Evolutionary conservation across 305 asterid genomes (phyloP).

Genomic region (Rubia tinctorum): DNA sequence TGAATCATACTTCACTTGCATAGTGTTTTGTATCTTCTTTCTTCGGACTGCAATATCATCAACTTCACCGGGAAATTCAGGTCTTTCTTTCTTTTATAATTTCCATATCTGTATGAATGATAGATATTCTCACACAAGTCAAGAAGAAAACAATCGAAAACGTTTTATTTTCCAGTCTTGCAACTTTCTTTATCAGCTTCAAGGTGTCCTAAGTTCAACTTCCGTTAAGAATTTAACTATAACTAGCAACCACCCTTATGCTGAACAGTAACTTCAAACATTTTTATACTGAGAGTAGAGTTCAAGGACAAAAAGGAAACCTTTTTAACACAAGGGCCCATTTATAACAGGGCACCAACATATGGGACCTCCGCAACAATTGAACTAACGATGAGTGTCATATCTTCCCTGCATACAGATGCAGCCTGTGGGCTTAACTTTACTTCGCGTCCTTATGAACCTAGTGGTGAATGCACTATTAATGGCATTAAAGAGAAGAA

Average conservation of each 20-base stretch:
- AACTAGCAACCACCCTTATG: too few relatives aligned
- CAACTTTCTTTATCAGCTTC: background rate
- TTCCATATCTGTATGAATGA: background rate
- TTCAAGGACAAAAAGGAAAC: too few relatives aligned
- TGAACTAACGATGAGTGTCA: background rate
- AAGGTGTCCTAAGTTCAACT: background rate
- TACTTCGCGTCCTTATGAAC: constrained; percentile 45
- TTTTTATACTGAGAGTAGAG: too few relatives aligned
- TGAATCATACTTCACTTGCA: constrained; percentile 7
- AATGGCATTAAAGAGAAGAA: constrained; percentile 24
- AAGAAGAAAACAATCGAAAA: background rate
- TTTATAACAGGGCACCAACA: background rate
- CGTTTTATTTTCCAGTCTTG: background rate
- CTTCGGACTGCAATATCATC: constrained; percentile 16
- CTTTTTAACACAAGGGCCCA: too few relatives aligned
- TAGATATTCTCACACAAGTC: background rate
- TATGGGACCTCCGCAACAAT: background rate
- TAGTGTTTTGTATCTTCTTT: constrained; percentile 7
- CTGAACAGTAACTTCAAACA: too few relatives aligned
- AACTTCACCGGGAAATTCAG: constrained; percentile 36
- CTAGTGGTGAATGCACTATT: constrained; percentile 52
- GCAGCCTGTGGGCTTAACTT: constrained; percentile 62
- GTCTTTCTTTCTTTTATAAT: constrained; percentile 12
- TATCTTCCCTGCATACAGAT: background rate
- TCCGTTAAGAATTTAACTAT: too few relatives aligned